Percentiles rank a stretch among this genome's conserved stretches.
Conservation (phyloP, 2,329 filamentous ascomycete species). For the Cadophora luteo-olivacea region DNA sequence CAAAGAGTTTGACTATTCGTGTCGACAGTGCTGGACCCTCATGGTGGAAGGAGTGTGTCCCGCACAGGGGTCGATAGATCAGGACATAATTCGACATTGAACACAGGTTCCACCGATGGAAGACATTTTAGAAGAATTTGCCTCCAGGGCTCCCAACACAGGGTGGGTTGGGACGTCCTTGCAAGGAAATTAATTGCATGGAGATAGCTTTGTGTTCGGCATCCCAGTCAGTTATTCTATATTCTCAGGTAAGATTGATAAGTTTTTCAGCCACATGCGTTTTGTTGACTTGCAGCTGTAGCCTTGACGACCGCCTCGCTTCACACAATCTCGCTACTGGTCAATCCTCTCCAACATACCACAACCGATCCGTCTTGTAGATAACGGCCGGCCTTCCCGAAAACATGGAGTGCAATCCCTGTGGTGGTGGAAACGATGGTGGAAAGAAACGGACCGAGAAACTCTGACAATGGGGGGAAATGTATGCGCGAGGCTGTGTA, state of each 20-base stretch:
- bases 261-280: neutral
- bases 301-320: neutral
- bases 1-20: neutral
- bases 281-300: neutral
- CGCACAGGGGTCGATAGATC: neutral
- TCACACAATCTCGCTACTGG: neutral
- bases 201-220: neutral
- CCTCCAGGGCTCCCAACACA: neutral
- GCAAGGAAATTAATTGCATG: neutral
- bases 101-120: neutral
- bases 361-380: neutral
- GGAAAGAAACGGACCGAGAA: conserved; percentile 1
- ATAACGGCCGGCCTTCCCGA: conserved; percentile 5
- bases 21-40: neutral
- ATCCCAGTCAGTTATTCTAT: neutral
- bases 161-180: neutral
- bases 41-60: neutral
- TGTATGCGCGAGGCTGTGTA: conserved; percentile 7
- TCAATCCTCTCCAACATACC: neutral
- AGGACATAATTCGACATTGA: neutral
- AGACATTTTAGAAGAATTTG: neutral
- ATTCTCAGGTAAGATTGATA: neutral
- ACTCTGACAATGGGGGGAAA: neutral
- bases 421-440: neutral
- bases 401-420: neutral